Evolutionary conservation across 768 basidiomycete species (phyloP), one percentile per base, ranked within the genome.

Genomic region (Plicaturopsis crispa): DNA sequence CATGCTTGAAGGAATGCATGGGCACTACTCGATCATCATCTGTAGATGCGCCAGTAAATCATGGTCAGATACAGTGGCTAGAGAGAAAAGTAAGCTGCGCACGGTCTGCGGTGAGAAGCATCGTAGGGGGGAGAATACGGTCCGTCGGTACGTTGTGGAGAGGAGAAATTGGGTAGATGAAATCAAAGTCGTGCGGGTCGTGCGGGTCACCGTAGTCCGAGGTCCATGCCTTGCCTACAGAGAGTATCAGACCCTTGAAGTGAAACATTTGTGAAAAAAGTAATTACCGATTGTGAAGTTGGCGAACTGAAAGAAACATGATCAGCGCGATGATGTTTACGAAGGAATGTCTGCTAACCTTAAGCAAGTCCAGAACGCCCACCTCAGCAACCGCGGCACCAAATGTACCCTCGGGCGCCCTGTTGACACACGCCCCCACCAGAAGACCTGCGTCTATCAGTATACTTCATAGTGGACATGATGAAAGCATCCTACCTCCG

Each of bases 1-100:
- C 78, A 36, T 77, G 69, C 59, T 91, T 91, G 72, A 84, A 88
- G 6, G 85, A 84, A 58, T 89, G 88, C 53, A 86, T 63, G 1
- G 85, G 84, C 4, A 89, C 85, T n/a, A 90, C 87, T 23, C 87
- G 80, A 49, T 87, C 84, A 47, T 89, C 87, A 45, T 86, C 84
- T 86, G 48, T 10, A 22, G 16, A 26, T 28, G 32, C 7, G 22
- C 35, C 33, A 20, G 33, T 20, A 36, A 31, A 23, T 31, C 12
- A 26, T 8, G 16, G 33, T 16, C 14, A 34, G 32, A 41, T 14
- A 23, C 41, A 23, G 21, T 16, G 40, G 24, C 22, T 6, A 37
- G 8, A 32, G 19, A 30, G 13, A 14, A 28, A 7, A 16, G 14
- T 42, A 4, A 47, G 35, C 35, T 13, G 69, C 83, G 46, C 55